Conservation (phyloP, 257 asterid genomes). For the Craterostigma plantagineum region DNA sequence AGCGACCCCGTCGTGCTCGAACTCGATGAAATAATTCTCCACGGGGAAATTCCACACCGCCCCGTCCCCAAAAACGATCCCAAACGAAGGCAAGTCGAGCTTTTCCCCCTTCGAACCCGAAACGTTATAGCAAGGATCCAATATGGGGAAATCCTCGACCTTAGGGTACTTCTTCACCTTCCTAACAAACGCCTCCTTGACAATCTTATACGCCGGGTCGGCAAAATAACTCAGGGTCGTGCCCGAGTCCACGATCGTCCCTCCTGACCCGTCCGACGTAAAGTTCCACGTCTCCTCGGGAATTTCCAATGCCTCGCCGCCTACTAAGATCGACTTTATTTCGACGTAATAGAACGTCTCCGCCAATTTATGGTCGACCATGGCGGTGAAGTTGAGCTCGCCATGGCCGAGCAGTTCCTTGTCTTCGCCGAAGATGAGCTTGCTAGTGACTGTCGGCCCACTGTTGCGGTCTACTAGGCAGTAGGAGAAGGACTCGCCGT, state of each 20-base stretch:
- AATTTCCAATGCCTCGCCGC: conserved; percentile 31
- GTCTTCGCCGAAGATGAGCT: conserved; percentile 46
- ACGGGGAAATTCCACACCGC: conserved; percentile 76
- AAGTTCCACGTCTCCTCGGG: conserved; percentile 34
- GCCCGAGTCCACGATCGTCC: conserved; percentile 80
- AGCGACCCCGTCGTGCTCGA: conserved; percentile 57
- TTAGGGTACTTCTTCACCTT: conserved; percentile 33
- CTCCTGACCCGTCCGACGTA: conserved; percentile 42
- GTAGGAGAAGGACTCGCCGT: conserved; percentile 42
- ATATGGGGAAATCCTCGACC: conserved; percentile 44
- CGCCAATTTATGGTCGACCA: conserved; percentile 27
- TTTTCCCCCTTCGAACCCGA: conserved; percentile 26
- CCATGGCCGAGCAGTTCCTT: conserved; percentile 21
- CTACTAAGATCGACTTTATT: conserved; percentile 33
- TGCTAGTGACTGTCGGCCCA: conserved; percentile 33
- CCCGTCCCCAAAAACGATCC: conserved; percentile 60
- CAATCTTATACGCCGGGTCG: conserved; percentile 53
- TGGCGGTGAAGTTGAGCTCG: conserved; percentile 30
- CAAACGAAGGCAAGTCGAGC: conserved; percentile 50
- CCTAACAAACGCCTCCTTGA: conserved; percentile 41
- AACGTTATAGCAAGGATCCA: conserved; percentile 74
- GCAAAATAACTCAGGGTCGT: conserved; percentile 70
- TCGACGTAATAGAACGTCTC: conserved; percentile 50
- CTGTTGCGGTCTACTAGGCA: conserved; percentile 50
- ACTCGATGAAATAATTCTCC: conserved; percentile 61